Evolutionary conservation across 371 early-diverging fungal species (phyloP).

Genomic region (Mortierella sp.): DNA sequence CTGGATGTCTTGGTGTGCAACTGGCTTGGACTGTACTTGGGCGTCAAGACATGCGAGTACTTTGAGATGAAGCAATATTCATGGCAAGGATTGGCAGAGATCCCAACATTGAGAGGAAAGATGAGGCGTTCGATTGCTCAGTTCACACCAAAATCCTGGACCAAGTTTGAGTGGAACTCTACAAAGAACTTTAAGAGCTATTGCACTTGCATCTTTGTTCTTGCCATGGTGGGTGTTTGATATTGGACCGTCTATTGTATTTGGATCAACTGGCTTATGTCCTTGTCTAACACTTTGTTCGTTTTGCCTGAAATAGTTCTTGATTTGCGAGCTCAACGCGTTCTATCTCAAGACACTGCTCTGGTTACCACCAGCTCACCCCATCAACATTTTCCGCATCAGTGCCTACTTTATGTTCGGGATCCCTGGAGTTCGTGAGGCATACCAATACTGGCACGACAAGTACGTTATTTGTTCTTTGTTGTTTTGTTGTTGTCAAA

Average conservation of each 20-base stretch:
- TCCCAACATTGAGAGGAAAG: constrained; percentile 86
- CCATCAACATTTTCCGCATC: constrained; percentile 83
- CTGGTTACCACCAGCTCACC: constrained; percentile 93
- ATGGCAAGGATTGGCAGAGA: constrained; percentile 91
- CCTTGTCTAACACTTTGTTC: neutral
- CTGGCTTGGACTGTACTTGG: constrained; percentile 92
- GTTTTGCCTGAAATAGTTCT: constrained; percentile 52
- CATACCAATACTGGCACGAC: constrained; percentile 90
- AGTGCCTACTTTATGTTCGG: constrained; percentile 85
- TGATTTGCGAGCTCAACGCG: constrained; percentile 90
- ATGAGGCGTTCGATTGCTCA: constrained; percentile 90
- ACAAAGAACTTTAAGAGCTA: constrained; percentile 59
- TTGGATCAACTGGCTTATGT: neutral
- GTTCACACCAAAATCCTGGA: constrained; percentile 96
- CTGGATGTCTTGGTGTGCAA: constrained; percentile 95
- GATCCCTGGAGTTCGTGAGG: constrained; percentile 88
- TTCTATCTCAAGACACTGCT: constrained; percentile 92
- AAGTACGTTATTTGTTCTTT: constrained; percentile 55
- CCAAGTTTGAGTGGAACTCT: constrained; percentile 85
- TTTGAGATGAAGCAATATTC: constrained; percentile 95
- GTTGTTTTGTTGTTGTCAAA: no score
- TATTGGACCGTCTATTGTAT: neutral
- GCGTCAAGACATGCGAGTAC: constrained; percentile 97
- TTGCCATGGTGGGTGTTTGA: constrained; percentile 33
- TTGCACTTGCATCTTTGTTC: constrained; percentile 50